phyloP scores from a whole-genome alignment of 2,329 filamentous ascomycete species.

The Phaeomoniella chlamydospora region DNA sequence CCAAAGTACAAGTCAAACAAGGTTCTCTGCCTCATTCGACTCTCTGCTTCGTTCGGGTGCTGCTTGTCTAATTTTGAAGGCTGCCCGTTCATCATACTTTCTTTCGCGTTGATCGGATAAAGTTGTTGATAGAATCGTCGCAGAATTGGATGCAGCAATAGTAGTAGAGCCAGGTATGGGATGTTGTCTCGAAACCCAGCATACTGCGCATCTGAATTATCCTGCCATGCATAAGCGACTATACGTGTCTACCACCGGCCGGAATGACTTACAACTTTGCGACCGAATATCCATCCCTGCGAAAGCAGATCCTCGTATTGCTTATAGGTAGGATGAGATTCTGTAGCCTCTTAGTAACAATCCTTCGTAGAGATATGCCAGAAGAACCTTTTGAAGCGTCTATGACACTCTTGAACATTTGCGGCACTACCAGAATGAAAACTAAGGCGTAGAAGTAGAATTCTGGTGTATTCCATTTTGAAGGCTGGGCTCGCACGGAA shows the following conservation, averaged over 20 bases:
- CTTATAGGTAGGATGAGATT: slow-evolving; percentile 64
- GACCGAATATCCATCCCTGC: slow-evolving; percentile 80
- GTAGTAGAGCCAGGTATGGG: slow-evolving; percentile 59
- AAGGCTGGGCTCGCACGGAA: slow-evolving; percentile 34
- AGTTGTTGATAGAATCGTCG: slow-evolving; percentile 55
- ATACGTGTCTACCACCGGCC: neutral
- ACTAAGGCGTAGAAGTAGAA: slow-evolving; percentile 69
- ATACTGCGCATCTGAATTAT: slow-evolving; percentile 85
- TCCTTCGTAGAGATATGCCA: neutral
- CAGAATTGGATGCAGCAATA: slow-evolving; percentile 66
- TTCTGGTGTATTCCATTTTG: slow-evolving; percentile 77
- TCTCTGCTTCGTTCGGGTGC: slow-evolving; percentile 15
- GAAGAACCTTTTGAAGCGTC: slow-evolving; percentile 66
- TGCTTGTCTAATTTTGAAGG: slow-evolving; percentile 7
- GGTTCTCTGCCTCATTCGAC: slow-evolving; percentile 52
- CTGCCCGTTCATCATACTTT: slow-evolving; percentile 6
- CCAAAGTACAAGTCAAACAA: slow-evolving; percentile 77
- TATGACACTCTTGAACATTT: slow-evolving; percentile 85
- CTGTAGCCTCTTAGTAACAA: slow-evolving; percentile 28
- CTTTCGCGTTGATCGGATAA: slow-evolving; percentile 24
- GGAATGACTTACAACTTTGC: slow-evolving; percentile 56
- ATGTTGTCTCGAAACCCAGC: slow-evolving; percentile 71
- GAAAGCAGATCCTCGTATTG: slow-evolving; percentile 59
- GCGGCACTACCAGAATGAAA: slow-evolving; percentile 52
- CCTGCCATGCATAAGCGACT: slow-evolving; percentile 32